These are phyloP conservation scores for Gymnopilus dilepis DNA, from an alignment of 768 basidiomycete genomes.

Conservation along the genomic window DNA sequence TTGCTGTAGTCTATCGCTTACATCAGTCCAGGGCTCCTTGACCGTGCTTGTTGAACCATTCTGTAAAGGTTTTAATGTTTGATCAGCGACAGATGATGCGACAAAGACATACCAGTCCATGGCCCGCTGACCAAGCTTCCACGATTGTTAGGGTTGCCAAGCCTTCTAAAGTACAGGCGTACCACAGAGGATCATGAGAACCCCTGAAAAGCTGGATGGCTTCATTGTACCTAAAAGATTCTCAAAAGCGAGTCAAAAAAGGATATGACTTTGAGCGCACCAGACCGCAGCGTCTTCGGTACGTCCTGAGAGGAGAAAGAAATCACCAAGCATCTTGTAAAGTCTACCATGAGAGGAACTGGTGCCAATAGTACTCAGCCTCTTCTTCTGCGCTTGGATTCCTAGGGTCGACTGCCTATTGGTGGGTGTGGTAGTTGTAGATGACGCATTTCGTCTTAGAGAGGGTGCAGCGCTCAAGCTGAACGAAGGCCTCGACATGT, in stretches of 20 bases:
- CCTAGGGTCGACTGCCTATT: slow-evolving; percentile 60
- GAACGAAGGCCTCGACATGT: slow-evolving; percentile 47
- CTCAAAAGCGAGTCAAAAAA: slow-evolving; percentile 15
- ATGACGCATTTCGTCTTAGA: slow-evolving; percentile 58
- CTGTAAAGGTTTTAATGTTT: slow-evolving; percentile 38
- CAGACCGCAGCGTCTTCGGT: slow-evolving; percentile 81
- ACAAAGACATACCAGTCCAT: slow-evolving; percentile 63
- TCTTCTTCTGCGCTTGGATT: slow-evolving; percentile 58
- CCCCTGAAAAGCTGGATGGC: slow-evolving; percentile 77
- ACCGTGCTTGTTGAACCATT: slow-evolving; percentile 54
- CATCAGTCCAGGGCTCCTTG: slow-evolving; percentile 79
- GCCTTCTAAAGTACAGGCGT: slow-evolving; percentile 87
- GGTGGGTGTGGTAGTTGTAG: slow-evolving; percentile 40
- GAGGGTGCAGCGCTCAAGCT: slow-evolving; percentile 44
- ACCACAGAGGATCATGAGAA: slow-evolving; percentile 84
- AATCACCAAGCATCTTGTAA: slow-evolving; percentile 87
- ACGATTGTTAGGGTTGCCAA: slow-evolving; percentile 78
- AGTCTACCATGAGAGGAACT: slow-evolving; percentile 85
- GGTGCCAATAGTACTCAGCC: slow-evolving; percentile 64
- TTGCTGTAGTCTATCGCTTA: slow-evolving; percentile 76
- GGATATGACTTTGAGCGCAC: slow-evolving; percentile 45
- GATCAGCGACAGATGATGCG: background rate
- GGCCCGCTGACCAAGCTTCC: slow-evolving; percentile 83
- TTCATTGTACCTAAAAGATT: slow-evolving; percentile 76
- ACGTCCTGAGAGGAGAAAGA: slow-evolving; percentile 88